Evolutionary conservation across 768 basidiomycete species (phyloP), one percentile per base, ranked within the genome.

Genomic region (Suillus tomentosus): DNA sequence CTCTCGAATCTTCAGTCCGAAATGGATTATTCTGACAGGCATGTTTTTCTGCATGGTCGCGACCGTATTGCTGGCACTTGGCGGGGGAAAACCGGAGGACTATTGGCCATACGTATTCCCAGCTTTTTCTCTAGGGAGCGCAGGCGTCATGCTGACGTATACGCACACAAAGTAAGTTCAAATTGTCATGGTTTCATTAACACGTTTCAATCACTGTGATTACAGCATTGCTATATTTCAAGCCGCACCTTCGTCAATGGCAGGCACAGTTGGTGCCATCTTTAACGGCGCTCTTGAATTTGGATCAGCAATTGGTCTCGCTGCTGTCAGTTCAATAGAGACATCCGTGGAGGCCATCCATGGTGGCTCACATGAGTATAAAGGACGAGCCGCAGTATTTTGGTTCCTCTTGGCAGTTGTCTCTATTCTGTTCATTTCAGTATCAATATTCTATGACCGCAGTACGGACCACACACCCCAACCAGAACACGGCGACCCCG

Each of bases 201-300:
- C 15, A 67, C 31, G 39, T 45, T 51, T 5, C 55, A 17, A 60
- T 37, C 27, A 3, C 56, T 61, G 54, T 19, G 10, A 51, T 31
- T 17, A 3, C 60, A 85, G 82, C 67, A 81, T 86, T 51, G 82
- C 83, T 15, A 78, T 86, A 47, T 80, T 87, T 72, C 79, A 77
- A 64, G 78, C 78, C 43, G 79, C 79, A 5, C 84, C 84, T 6
- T 64, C 81, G 7, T 75, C 77, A 17, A 80, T 83, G 69, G 78
- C 84, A 5, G 85, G 86, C 47, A 82, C 81, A 5, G 79, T 85
- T 17, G 83, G 83, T 22, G 86, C 85, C 17, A 81, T 87, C 47
- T 84, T 85, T 76, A 84, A 84, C 63, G 78, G 80, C 27, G 81
- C 83, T 13, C 78, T 85, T 1, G 82, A 87, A 70, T 74, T 84